Percentiles rank a stretch among this genome's conserved stretches.
These are phyloP conservation scores for Chlamydomonas sp. DNA, from an alignment of 139 green algal species.

Conservation along the genomic window DNA sequence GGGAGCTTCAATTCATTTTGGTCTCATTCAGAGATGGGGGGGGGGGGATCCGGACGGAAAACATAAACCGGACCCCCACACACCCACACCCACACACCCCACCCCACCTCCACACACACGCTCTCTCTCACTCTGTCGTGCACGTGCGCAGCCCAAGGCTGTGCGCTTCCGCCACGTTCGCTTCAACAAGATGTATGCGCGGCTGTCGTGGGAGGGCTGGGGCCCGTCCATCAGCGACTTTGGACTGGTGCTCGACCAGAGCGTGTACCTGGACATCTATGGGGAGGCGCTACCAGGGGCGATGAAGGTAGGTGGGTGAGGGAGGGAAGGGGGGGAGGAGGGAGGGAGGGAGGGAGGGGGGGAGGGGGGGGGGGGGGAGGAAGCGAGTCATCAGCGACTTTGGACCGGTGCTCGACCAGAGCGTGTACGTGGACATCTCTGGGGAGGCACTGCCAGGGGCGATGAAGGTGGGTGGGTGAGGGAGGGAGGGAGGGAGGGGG, in stretches of 20 bases:
- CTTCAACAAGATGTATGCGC: conserved; percentile 65
- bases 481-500: conserved; percentile 33
- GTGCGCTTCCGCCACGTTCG: conserved; percentile 64
- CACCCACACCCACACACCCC: no score
- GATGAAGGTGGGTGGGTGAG: no score
- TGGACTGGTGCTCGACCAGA: conserved; percentile 62
- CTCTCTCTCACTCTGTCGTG: no score
- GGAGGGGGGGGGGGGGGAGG: not conserved
- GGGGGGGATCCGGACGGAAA: no score
- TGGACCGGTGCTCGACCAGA: conserved; percentile 61
- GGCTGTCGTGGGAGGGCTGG: conserved; percentile 59
- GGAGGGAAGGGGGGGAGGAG: not conserved
- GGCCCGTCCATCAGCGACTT: conserved; percentile 53
- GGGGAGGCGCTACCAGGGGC: conserved; percentile 34
- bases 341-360: conserved; percentile 34
- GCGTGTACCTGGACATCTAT: conserved; percentile 62
- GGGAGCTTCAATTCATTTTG: no score
- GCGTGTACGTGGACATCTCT: conserved; percentile 55
- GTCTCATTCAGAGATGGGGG: no score
- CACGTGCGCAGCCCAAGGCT: no score
- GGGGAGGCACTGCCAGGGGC: no score
- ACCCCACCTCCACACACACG: no score
- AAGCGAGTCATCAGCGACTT: conserved; percentile 57
- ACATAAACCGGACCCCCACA: no score
- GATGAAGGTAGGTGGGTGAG: conserved; percentile 59